Evolutionary conservation across 2,329 filamentous ascomycete genomes (phyloP), one percentile per base, ranked within the genome.

Genomic region (Madurella fahalii): DNA sequence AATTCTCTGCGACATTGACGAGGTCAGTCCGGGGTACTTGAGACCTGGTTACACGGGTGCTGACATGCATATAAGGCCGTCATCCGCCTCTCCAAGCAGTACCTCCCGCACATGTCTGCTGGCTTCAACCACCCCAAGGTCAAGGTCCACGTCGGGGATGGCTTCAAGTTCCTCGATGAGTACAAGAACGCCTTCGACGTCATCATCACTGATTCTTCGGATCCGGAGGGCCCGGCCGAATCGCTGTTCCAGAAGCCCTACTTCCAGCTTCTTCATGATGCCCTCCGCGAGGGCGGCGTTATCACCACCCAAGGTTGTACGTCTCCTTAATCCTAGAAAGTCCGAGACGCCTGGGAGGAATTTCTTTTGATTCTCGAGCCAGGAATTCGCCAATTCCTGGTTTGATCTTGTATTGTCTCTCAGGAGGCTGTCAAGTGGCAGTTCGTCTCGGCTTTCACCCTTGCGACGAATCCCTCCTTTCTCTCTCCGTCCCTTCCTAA

Each of bases 271-370:
- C 83, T 99, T 60, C 81, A 87, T 73, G 89, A 86, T 69, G 94
- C 94, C 67, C 85, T 97, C 67, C 86, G 89, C 64, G 90, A 96
- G 69, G 93, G 92, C 76, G 94, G 94, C 79, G 91, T 99, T 71
- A 97, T 99, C 78, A 93, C 91, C 77, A 99, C 94, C 72, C 94
- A 99, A 96, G 94, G 94, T 99, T 95, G 90, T 95, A 91, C 83
- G 90, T 90, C 64, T 85, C 86, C 85, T 82, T 84, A 79, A 82
- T 71, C 74, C 67, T 71, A 68, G 72, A 70, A 60, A 61, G 58
- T 62, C 58, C 56, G 53, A 53, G 56, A 58, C 54, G 61, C 63
- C 57, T 63, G 57, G 63, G 60, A 61, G 63, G 58, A 58, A 57
- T 58, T 54, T 54, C 55, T 55, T 55, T 61, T 37, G 9, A 51